Conservation (phyloP, 179 eudicot species). For the Camellia oleifera region DNA sequence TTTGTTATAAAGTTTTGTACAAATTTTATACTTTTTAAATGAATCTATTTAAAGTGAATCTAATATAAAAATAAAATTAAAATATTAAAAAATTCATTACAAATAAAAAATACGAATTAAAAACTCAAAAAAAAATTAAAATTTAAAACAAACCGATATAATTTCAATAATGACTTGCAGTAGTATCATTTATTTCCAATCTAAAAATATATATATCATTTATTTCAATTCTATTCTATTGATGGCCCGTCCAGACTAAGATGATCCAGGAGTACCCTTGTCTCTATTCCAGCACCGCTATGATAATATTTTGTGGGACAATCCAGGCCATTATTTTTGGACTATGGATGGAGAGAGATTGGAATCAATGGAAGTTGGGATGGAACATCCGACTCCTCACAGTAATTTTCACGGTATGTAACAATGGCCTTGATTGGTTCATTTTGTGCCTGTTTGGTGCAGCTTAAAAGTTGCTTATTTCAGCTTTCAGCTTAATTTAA, state of each 20-base stretch:
- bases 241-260: slow-evolving; percentile 17
- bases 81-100: too few relatives aligned
- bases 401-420: slow-evolving; percentile 23
- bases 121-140: too few relatives aligned
- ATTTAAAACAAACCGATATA: too few relatives aligned
- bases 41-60: too few relatives aligned
- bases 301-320: slow-evolving; percentile 33
- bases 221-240: background rate
- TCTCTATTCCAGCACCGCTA: slow-evolving; percentile 40
- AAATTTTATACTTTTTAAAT: background rate
- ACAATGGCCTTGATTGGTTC: too few relatives aligned
- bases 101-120: too few relatives aligned
- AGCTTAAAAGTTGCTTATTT: too few relatives aligned
- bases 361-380: slow-evolving; percentile 36
- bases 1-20: background rate
- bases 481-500: too few relatives aligned
- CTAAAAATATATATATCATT: too few relatives aligned
- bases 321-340: slow-evolving; percentile 23
- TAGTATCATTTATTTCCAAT: background rate
- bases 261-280: slow-evolving; percentile 31
- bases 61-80: too few relatives aligned
- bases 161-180: background rate
- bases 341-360: slow-evolving; percentile 23
- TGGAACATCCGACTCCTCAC: slow-evolving; percentile 36
- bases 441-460: too few relatives aligned